Evolutionary conservation across 106 monocot genomes (phyloP).

Genomic region (Phalaenopsis equestris): DNA sequence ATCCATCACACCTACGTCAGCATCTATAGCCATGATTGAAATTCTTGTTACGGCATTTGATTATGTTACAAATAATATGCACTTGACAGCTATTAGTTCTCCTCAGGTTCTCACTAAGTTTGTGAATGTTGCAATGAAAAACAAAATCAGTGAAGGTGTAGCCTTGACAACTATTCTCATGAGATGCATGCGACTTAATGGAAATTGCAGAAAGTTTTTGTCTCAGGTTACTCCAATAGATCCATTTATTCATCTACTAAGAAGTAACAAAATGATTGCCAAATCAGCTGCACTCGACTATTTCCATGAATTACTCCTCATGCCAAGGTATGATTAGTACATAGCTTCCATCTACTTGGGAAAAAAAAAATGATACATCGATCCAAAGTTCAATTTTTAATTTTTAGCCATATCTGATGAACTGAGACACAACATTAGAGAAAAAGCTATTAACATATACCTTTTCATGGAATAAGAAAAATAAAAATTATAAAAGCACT

Average conservation of each 20-base stretch:
- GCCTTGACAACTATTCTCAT: slow-evolving; percentile 73
- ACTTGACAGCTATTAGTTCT: slow-evolving; percentile 62
- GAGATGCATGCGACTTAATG: slow-evolving; percentile 80
- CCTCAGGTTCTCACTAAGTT: slow-evolving; percentile 66
- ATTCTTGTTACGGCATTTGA: slow-evolving; percentile 82
- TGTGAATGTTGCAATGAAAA: slow-evolving; percentile 63
- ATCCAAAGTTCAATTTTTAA: not conserved
- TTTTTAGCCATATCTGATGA: not conserved
- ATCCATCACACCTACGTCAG: slow-evolving; percentile 50
- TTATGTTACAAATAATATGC: slow-evolving; percentile 77
- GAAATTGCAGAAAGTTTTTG: slow-evolving; percentile 80
- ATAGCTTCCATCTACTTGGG: not conserved
- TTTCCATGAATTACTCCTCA: slow-evolving; percentile 86
- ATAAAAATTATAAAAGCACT: no score
- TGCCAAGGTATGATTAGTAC: slow-evolving; percentile 60
- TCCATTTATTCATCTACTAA: slow-evolving; percentile 73
- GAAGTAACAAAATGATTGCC: slow-evolving; percentile 40
- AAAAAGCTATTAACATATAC: no score
- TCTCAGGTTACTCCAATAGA: slow-evolving; percentile 76
- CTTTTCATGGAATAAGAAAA: no score
- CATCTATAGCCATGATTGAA: slow-evolving; percentile 87
- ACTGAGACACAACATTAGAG: no score
- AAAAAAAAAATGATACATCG: not conserved
- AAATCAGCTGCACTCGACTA: slow-evolving; percentile 86
- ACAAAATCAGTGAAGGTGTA: slow-evolving; percentile 66